Conservation (phyloP, 495 filamentous ascomycete genomes). For the Wilcoxina mikolae region DNA sequence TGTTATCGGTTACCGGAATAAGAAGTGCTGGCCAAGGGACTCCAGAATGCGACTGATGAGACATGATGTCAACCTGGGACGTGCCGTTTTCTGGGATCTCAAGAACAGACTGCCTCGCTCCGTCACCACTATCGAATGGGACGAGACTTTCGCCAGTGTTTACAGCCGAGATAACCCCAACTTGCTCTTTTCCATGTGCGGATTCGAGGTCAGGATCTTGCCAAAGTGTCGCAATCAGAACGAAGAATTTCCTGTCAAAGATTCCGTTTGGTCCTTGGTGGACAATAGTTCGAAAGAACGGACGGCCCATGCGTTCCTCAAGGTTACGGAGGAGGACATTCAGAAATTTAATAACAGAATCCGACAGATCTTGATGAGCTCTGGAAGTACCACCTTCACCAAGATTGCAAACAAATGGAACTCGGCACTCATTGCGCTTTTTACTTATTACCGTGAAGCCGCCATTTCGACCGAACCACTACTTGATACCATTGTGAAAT, state of each 20-base stretch:
- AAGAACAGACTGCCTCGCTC: constrained; percentile 93
- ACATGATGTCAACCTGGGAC: constrained; percentile 95
- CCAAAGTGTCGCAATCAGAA: constrained; percentile 92
- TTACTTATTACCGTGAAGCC: constrained; percentile 98
- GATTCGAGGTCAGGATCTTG: constrained; percentile 93
- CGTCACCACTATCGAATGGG: constrained; percentile 97
- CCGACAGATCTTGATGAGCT: constrained; percentile 97
- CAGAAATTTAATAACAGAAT: constrained; percentile 99
- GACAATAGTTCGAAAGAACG: constrained; percentile 93
- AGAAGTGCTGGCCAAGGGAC: constrained; percentile 98
- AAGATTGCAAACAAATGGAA: constrained; percentile 99
- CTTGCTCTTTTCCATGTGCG: constrained; percentile 91
- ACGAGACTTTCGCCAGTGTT: constrained; percentile 97
- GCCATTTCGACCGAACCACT: constrained; percentile 94
- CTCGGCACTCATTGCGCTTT: constrained; percentile 92
- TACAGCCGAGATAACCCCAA: constrained; percentile 99
- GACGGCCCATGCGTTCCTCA: constrained; percentile 93
- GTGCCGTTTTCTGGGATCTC: constrained; percentile 97
- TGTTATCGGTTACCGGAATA: constrained; percentile 96
- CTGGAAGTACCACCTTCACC: constrained; percentile 95
- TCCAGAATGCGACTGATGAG: constrained; percentile 97
- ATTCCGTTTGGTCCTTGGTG: constrained; percentile 94
- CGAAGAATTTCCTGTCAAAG: constrained; percentile 93
- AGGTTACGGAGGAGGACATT: constrained; percentile 96
- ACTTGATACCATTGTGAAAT: constrained; percentile 97